Conservation (phyloP, 139 green algal genomes). For the Picochlorum sp. region DNA sequence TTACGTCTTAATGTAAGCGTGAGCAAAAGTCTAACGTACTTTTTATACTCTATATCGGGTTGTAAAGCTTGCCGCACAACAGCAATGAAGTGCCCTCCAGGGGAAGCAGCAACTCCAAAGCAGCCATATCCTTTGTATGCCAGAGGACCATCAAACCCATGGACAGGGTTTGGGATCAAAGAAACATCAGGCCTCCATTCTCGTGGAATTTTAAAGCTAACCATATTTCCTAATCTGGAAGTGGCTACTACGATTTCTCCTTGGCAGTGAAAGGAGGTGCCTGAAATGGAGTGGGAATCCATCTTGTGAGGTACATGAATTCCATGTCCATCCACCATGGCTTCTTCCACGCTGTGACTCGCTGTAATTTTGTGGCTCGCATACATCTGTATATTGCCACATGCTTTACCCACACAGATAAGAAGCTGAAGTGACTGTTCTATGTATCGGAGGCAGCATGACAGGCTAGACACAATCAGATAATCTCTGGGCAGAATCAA, state of each 20-base stretch:
- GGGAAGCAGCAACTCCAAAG: slow-evolving; percentile 18
- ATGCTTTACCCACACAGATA: not conserved
- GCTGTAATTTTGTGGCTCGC: not conserved
- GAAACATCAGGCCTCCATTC: not conserved
- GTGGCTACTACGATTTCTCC: not conserved
- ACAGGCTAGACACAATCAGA: not conserved
- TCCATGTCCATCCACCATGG: not conserved
- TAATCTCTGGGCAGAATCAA: not conserved
- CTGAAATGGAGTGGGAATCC: slow-evolving; percentile 13
- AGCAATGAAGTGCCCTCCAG: slow-evolving; percentile 20
- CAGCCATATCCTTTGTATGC: slow-evolving; percentile 12
- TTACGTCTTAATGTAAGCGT: no score
- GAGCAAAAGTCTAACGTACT: slow-evolving; percentile 12
- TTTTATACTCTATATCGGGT: slow-evolving; percentile 13
- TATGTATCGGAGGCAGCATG: not conserved
- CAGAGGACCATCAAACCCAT: slow-evolving; percentile 6
- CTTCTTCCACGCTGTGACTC: not conserved
- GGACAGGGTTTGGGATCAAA: not conserved
- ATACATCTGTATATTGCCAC: not conserved
- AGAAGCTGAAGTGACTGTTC: no score
- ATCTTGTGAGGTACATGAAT: slow-evolving; percentile 3
- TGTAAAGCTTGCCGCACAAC: slow-evolving; percentile 6
- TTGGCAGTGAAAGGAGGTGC: not conserved
- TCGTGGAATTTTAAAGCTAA: not conserved
- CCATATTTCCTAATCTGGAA: not conserved